Base-by-base conservation (phyloP, 2,329 filamentous ascomycete species). In the Lasiodiplodia theobromae region DNA sequence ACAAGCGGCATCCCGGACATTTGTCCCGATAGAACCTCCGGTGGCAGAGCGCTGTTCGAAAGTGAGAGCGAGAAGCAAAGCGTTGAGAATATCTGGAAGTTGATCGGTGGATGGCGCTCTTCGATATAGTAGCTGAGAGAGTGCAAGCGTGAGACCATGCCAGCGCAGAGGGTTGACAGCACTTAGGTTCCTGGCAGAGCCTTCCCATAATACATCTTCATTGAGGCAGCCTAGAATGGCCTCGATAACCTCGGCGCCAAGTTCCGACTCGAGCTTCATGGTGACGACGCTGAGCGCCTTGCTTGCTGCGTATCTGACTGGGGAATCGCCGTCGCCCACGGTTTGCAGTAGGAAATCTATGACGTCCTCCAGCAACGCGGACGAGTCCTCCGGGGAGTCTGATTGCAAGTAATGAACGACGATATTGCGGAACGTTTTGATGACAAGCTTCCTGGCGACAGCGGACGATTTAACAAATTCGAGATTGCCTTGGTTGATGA, bases 1-100 rank as follows among this genome's bases (percentile, higher is more conserved):
- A 77, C 94, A 97, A 3, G 96, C 93, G 14, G 96, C 95, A 81
- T 99, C 96, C 57, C 96, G 89, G 18, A 99, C 94, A 73, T 96
- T 97, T 1, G 92, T 91, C 2, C 96, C 96, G 12, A 95, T 85
- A 3, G 93, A 94, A 14, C 87, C 89, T n/a, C 96, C 95, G 3
- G 93, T 93, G 0, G 93, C 88, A 56, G 91, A 92, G 69, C 94
- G 87, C 75, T 97, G 93, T 78, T 99, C 94, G 76, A 98, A 99
- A 0, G 89, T 89, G 31, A 98, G 84, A 0, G 93, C 94, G 11
- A 92, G 86, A 0, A 97, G 82, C 18, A 98, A 84, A 2, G 92
- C 90, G 69, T 92, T 89, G 2, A 97, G 84, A 52, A 97, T 92
- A 66, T 91, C 86, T 0, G 89, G 85, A 5, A 98, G 85, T 71